Evolutionary conservation across 2,329 filamentous ascomycete species (phyloP).

Genomic region (Scedosporium aurantiacum): DNA sequence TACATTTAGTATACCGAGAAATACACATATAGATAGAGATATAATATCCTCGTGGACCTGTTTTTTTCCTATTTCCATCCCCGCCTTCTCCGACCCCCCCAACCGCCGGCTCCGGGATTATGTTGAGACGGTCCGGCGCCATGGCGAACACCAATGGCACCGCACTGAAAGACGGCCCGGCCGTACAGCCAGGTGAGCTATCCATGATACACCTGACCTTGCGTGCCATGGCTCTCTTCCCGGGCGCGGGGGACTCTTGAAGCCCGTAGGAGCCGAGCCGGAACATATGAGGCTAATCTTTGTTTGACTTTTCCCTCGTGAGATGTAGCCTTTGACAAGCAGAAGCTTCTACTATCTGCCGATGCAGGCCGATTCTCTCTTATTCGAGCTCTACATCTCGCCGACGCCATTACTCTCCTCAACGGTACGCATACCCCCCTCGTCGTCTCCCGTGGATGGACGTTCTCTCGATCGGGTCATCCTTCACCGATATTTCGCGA

Average conservation of each 20-base stretch:
- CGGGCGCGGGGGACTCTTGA: not conserved
- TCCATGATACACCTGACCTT: not conserved
- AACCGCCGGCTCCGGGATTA: not conserved
- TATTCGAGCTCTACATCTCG: slow-evolving; percentile 60
- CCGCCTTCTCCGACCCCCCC: not conserved
- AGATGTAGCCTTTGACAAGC: slow-evolving; percentile 55
- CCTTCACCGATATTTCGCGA: not conserved
- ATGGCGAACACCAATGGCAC: not conserved
- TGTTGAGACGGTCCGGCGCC: slow-evolving; percentile 4
- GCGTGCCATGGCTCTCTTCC: not conserved
- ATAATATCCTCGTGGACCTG: not conserved
- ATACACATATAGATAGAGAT: not conserved
- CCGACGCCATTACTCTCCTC: slow-evolving; percentile 74
- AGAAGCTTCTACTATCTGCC: slow-evolving; percentile 59
- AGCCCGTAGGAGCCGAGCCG: not conserved
- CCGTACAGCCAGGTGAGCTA: not conserved
- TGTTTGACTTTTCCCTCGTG: not conserved
- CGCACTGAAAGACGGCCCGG: not conserved
- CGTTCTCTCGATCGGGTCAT: not conserved
- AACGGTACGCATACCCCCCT: slow-evolving; percentile 44
- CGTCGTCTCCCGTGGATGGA: not conserved
- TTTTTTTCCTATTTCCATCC: not conserved
- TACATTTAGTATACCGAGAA: too few species aligned
- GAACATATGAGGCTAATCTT: not conserved
- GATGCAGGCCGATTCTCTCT: slow-evolving; percentile 65